Evolutionary conservation across 352 stramenopile species (phyloP), one percentile per base, ranked within the genome.

Genomic region (Pythium graminicola): DNA sequence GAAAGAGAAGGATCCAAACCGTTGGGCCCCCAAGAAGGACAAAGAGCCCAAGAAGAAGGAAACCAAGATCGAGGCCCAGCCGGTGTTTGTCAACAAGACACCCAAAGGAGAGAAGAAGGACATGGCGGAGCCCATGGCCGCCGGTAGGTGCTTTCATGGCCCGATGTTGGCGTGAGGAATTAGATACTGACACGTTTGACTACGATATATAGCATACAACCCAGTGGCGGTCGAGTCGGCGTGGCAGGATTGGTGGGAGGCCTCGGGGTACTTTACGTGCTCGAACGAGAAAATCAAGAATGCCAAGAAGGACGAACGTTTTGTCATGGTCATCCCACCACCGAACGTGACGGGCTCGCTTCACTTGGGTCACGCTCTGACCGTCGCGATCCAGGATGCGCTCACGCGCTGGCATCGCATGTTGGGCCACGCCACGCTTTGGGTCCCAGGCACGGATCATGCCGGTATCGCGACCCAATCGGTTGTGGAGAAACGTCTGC

Each of bases 201-300:
- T 36, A 14, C 31, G 9, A 9, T 36, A 9, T 14, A 52, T 83
- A 29, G 88, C 87, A 6, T 99, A 99, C 73, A 86, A 98, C 64
- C 97, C 97, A 5, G 61, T 85, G 14, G 95, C 95, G 13, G 97
- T 99, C 7, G 97, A 99, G 74, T 80, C 92, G 16, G 90, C 94
- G 23, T 99, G 97, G 97, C 95, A 99, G 72, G 93, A 97, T 60
- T 99, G 96, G 95, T 99, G 97, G 97, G 95, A 99, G 67, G 75
- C 77, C 20, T 74, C 67, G 28, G 95, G 94, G 39, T 99, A 95
- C 80, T 99, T 98, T 75, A 87, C 78, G 45, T 97, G 94, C 67
- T 83, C 96, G 59, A 80, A 95, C 24, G 71, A 91, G 14, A 77
- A 84, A 54, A 89, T 89, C 53, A 73, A 81, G 38, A 69, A 69